phyloP scores from a whole-genome alignment of 140 eudicot species.

The Cichorium intybus region DNA sequence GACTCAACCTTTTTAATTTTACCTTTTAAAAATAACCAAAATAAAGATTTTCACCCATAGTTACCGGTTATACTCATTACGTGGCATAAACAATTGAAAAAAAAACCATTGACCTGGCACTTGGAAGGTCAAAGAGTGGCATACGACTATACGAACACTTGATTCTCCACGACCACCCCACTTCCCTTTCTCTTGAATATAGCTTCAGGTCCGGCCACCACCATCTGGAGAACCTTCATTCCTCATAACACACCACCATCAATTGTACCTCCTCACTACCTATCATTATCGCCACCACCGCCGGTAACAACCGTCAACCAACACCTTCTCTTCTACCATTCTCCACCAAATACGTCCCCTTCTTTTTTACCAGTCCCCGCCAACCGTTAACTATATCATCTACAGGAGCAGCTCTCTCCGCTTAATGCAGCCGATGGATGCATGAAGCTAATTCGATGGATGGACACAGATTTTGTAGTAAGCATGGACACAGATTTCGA shows the following conservation, averaged over 20 bases:
- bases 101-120: no score
- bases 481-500: slow-evolving; percentile 11
- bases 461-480: slow-evolving; percentile 16
- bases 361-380: slow-evolving; percentile 45
- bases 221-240: slow-evolving; percentile 5
- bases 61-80: no score
- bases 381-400: slow-evolving; percentile 45
- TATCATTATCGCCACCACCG: not conserved
- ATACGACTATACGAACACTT: not conserved
- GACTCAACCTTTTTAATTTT: no score
- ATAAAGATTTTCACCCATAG: no score
- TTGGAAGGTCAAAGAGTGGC: no score
- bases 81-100: no score
- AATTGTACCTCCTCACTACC: slow-evolving; percentile 14
- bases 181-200: not conserved
- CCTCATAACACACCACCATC: slow-evolving; percentile 15
- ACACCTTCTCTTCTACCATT: slow-evolving; percentile 14
- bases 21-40: no score
- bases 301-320: not conserved
- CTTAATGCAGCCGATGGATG: slow-evolving; percentile 36
- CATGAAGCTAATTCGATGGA: no score
- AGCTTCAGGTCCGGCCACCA: slow-evolving; percentile 10
- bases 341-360: slow-evolving; percentile 58
- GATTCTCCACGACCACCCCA: not conserved
- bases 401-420: slow-evolving; percentile 48